Base-by-base conservation (phyloP, 2,329 filamentous ascomycete species). In the Calonectria ilicicola region DNA sequence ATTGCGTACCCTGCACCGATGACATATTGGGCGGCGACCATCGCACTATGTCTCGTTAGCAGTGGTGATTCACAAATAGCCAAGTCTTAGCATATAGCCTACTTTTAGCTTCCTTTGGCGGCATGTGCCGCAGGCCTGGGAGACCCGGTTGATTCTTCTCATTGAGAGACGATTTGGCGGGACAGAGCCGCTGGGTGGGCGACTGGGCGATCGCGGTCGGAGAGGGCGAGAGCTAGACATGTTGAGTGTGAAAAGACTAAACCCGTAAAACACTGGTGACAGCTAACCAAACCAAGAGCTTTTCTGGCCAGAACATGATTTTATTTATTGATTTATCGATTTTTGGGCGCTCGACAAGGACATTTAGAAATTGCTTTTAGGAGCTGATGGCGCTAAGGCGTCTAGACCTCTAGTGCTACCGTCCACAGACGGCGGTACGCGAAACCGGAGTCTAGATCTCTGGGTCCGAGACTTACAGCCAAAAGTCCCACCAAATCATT, bases 161-260 rank as follows among this genome's bases (percentile, higher is more conserved):
- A 42, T 60, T 15, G 23, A 9, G 17, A 40, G 21, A n/a, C 53
- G 53, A 38, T 19, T 40, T 26, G 6, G 53, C 7, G 53, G 32
- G 8, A 10, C 21, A 26, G 35, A 23, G n/a, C 38, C 53, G 32
- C 35, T 40, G 2, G 21, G 32, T 10, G 53, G 32, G 21, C 53
- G 32, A 35, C 35, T 15, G 9, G 53, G 38, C 15, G 32, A 60
- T 40, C 53, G 32, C 15, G 53, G 53, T 40, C 53, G 53, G 53
- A 60, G 53, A 60, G 53, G 53, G 32, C 53, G 53, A 60, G 53
- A 60, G 35, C 9, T 60, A 60, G 53, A 60, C 53, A 60, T 60
- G 3, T 26, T 58, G 7, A 8, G 12, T 40, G 53, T 26, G 21
- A 6, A 60, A 60, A 35, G 21, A 60, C 32, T 60, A 60, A 60